These are phyloP conservation scores for Aspergillus sp. DNA, from an alignment of 2,329 filamentous ascomycete species.

Conservation along the genomic window DNA sequence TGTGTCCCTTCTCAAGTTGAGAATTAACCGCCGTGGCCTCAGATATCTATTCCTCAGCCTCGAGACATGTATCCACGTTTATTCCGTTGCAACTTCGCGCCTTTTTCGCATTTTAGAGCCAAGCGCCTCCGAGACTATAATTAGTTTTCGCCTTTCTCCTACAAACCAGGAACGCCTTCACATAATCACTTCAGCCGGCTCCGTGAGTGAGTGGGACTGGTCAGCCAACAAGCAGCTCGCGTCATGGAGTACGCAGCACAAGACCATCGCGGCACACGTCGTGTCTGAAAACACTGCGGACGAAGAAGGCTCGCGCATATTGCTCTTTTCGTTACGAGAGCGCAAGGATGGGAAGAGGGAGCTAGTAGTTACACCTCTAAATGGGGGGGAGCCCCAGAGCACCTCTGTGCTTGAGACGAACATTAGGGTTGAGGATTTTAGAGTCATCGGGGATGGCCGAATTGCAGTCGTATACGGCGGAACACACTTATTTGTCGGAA, in stretches of 20 bases:
- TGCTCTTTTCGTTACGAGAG: conserved; percentile 46
- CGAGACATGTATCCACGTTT: conserved; percentile 76
- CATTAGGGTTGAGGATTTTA: conserved; percentile 35
- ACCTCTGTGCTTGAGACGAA: conserved; percentile 35
- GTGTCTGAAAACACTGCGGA: conserved; percentile 25
- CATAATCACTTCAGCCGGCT: conserved; percentile 56
- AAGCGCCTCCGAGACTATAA: conserved; percentile 51
- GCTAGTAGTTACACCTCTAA: conserved; percentile 30
- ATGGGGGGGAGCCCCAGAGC: conserved; percentile 28
- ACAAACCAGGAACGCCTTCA: conserved; percentile 58
- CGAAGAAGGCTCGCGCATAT: conserved; percentile 29
- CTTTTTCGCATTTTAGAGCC: conserved; percentile 72
- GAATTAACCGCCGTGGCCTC: conserved; percentile 10
- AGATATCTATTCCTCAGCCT: conserved; percentile 78
- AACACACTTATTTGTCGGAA: conserved; percentile 64
- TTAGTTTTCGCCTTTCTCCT: conserved; percentile 57
- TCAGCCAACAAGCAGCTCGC: conserved; percentile 49
- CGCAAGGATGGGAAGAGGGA: conserved; percentile 45
- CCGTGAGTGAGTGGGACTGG: conserved; percentile 65
- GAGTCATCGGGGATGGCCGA: conserved; percentile 35
- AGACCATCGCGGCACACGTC: conserved; percentile 39
- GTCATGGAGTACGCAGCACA: conserved; percentile 48
- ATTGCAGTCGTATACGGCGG: conserved; percentile 45
- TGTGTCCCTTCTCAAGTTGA: background rate
- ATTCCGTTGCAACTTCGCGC: conserved; percentile 79